phyloP scores from a whole-genome alignment of 176 grass and related monocot species.

The Carex kokanica region DNA sequence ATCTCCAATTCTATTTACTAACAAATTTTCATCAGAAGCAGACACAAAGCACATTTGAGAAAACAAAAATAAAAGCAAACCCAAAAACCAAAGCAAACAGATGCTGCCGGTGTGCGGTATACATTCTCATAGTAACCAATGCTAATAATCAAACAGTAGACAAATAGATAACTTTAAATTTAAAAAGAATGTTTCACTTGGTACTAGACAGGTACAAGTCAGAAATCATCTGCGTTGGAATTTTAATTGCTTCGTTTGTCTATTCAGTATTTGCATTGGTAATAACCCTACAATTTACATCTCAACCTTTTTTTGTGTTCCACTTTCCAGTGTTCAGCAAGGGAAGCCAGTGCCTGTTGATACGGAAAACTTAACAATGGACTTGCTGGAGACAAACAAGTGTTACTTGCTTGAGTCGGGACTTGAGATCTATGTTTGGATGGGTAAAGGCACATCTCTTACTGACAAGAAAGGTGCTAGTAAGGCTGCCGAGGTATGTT shows the following conservation, averaged over 20 bases:
- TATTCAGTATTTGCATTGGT: background rate
- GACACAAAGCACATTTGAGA: background rate
- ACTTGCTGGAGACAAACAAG: conserved; percentile 82
- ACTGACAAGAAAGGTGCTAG: conserved; percentile 76
- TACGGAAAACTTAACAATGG: conserved; percentile 57
- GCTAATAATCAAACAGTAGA: background rate
- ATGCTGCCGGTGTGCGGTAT: background rate
- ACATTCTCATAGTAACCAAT: background rate
- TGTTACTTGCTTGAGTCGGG: conserved; percentile 76
- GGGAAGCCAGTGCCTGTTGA: conserved; percentile 49
- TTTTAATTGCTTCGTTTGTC: background rate
- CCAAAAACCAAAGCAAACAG: background rate
- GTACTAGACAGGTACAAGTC: background rate
- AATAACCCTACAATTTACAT: background rate
- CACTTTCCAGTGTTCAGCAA: conserved; percentile 51
- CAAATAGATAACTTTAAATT: background rate
- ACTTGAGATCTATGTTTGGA: conserved; percentile 75
- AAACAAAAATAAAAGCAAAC: background rate
- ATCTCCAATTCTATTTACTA: background rate
- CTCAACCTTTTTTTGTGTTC: conserved; percentile 18
- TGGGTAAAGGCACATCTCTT: conserved; percentile 76
- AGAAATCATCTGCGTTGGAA: background rate
- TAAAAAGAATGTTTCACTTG: background rate
- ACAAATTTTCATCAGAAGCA: background rate
- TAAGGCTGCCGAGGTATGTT: conserved; percentile 70